These are phyloP conservation scores for Raphanus raphanistrum DNA, from an alignment of 345 rosid species.

Conservation along the genomic window DNA sequence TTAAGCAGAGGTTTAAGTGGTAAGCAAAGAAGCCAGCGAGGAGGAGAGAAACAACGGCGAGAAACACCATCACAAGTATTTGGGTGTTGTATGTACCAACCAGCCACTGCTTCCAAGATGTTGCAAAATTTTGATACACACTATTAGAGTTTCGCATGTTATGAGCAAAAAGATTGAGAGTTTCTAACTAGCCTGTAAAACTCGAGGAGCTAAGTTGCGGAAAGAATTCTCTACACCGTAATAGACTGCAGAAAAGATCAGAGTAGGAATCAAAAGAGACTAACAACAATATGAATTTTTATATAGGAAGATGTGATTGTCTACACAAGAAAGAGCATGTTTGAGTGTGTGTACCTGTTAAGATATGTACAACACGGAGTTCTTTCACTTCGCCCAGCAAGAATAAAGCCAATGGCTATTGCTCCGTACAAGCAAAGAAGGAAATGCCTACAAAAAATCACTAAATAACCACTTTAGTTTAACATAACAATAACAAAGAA, in stretches of 20 bases:
- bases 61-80: slow-evolving; percentile 84
- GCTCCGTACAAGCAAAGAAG: slow-evolving; percentile 81
- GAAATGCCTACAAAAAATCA: slow-evolving; percentile 73
- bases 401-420: slow-evolving; percentile 69
- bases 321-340: not conserved
- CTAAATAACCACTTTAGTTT: slow-evolving; percentile 26
- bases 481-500: not conserved
- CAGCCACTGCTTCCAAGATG: slow-evolving; percentile 68
- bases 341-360: slow-evolving; percentile 52
- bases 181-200: slow-evolving; percentile 60
- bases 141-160: not conserved
- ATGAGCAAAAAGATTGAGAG: not conserved
- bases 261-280: slow-evolving; percentile 7
- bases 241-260: slow-evolving; percentile 55
- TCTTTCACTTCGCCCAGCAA: slow-evolving; percentile 79
- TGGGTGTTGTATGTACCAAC: slow-evolving; percentile 79
- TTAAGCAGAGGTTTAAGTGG: slow-evolving; percentile 73
- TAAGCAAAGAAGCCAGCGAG: slow-evolving; percentile 84
- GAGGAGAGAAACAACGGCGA: slow-evolving; percentile 70
- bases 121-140: not conserved
- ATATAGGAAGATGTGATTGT: not conserved
- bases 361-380: slow-evolving; percentile 55
- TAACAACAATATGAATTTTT: not conserved
- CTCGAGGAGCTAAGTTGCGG: slow-evolving; percentile 63
- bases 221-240: slow-evolving; percentile 74